Conservation (phyloP, 106 monocot species). For the Apostasia shenzhenica region DNA sequence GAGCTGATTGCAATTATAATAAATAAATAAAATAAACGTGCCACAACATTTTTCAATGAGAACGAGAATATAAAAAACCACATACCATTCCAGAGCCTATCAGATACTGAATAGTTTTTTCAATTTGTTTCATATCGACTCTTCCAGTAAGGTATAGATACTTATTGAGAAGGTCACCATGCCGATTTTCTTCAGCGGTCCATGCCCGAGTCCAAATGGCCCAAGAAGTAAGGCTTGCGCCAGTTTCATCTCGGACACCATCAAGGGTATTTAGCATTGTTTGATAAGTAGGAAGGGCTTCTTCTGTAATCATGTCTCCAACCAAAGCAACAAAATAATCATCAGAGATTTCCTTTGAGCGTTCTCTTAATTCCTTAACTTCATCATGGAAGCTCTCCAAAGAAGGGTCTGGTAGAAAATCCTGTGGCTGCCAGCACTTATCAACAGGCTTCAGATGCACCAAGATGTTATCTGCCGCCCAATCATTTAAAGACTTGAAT, state of each 20-base stretch:
- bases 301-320: constrained; percentile 16
- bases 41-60: no score
- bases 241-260: constrained; percentile 21
- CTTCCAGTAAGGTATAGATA: constrained; percentile 24
- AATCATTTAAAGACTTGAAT: constrained; percentile 9
- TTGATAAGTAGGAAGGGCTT: constrained; percentile 17
- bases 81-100: constrained; percentile 18
- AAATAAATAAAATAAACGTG: no score
- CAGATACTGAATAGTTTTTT: constrained; percentile 29
- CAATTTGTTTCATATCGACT: constrained; percentile 24
- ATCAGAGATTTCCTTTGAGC: constrained; percentile 5
- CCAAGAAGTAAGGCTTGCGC: constrained; percentile 24
- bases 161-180: constrained; percentile 27
- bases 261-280: constrained; percentile 14
- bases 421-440: constrained; percentile 27
- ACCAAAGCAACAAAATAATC: constrained; percentile 10
- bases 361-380: constrained; percentile 5
- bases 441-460: constrained; percentile 20
- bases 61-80: no score
- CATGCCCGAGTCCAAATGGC: constrained; percentile 26
- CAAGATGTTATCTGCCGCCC: constrained; percentile 16
- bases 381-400: constrained; percentile 11
- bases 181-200: constrained; percentile 28
- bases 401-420: constrained; percentile 19
- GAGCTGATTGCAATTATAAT: no score